A percentile compares a stretch with the other conserved stretches of the same genome.
Conservation (phyloP, 2,329 filamentous ascomycete species). For the Metarhizium rileyi region DNA sequence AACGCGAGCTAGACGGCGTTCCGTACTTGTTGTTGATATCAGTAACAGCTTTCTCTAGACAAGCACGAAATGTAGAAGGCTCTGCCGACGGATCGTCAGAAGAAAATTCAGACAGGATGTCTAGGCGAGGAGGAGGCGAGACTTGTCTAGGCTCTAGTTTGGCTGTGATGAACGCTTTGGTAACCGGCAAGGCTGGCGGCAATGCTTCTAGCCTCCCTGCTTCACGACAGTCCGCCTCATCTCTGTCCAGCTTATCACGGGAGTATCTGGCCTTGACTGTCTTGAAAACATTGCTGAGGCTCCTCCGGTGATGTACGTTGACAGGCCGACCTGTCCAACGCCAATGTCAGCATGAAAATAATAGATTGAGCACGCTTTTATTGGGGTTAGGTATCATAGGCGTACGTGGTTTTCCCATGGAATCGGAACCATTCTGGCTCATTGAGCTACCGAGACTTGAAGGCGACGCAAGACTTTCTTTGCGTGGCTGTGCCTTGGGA, state of each 20-base stretch:
- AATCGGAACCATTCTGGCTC: neutral
- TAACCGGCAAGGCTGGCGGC: neutral
- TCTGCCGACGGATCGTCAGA: constrained; percentile 9
- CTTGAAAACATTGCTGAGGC: constrained; percentile 20
- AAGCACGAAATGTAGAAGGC: constrained; percentile 18
- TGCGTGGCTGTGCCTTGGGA: constrained; percentile 1
- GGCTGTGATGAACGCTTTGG: neutral
- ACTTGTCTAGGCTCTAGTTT: neutral
- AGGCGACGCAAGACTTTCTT: neutral
- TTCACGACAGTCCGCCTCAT: neutral
- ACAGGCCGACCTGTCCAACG: constrained; percentile 1
- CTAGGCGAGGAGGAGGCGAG: constrained; percentile 17
- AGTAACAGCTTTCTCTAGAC: constrained; percentile 20
- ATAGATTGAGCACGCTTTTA: no score
- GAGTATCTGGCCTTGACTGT: constrained; percentile 18
- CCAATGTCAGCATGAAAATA: neutral
- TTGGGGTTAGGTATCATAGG: neutral
- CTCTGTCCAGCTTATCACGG: constrained; percentile 13
- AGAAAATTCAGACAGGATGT: constrained; percentile 18
- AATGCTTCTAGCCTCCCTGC: neutral
- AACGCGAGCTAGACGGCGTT: constrained; percentile 5
- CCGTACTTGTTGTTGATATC: constrained; percentile 20
- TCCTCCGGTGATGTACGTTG: constrained; percentile 14
- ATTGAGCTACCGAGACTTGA: neutral
- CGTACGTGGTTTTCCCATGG: neutral